phyloP scores from a whole-genome alignment of 1,139 yeast genomes.

The Debaryomyces sp. region DNA sequence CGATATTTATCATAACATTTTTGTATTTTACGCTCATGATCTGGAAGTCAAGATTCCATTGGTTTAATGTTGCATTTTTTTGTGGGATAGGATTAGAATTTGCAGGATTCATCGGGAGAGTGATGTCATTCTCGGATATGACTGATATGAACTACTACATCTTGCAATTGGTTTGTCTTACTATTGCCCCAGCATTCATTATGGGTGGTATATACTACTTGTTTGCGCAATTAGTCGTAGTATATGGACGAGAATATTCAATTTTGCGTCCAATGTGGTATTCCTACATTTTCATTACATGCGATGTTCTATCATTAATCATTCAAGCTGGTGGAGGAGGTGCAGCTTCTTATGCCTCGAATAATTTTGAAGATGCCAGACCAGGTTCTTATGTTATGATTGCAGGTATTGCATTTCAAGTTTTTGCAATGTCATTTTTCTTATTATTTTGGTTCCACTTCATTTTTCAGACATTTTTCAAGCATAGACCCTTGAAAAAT shows the following conservation, averaged over 20 bases:
- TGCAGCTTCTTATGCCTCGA: constrained; percentile 58
- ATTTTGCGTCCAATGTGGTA: constrained; percentile 72
- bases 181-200: constrained; percentile 83
- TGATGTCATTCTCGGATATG: constrained; percentile 43
- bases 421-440: constrained; percentile 69
- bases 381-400: constrained; percentile 76
- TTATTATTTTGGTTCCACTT: constrained; percentile 57
- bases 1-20: constrained; percentile 23
- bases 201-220: constrained; percentile 85
- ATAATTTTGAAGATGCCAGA: constrained; percentile 32
- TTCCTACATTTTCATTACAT: constrained; percentile 62
- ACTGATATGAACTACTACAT: constrained; percentile 49
- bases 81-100: constrained; percentile 67
- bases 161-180: constrained; percentile 67
- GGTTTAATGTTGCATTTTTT: constrained; percentile 68
- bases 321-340: constrained; percentile 87
- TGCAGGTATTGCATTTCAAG: constrained; percentile 81
- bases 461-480: constrained; percentile 44
- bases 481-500: constrained; percentile 15
- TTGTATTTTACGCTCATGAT: constrained; percentile 26
- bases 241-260: constrained; percentile 66
- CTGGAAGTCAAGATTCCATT: constrained; percentile 59
- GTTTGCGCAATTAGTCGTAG: constrained; percentile 68
- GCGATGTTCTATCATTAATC: constrained; percentile 69
- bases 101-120: constrained; percentile 71